These are phyloP conservation scores for Besnoitia besnoiti DNA, from an alignment of 169 alveolate genomes.

Conservation along the genomic window DNA sequence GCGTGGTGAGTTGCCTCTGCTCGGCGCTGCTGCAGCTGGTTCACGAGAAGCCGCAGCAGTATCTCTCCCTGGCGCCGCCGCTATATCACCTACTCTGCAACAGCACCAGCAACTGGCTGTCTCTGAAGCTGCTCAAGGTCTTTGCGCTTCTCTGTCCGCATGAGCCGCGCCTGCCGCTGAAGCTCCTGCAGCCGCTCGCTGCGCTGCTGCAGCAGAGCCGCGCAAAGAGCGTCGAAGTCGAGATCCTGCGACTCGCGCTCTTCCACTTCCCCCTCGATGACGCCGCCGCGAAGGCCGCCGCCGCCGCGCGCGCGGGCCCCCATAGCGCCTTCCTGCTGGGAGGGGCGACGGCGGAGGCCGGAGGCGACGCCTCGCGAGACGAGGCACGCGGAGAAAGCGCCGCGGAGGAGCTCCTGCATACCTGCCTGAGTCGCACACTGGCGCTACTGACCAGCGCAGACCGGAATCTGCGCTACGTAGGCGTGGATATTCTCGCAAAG, in stretches of 20 bases:
- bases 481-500: constrained; percentile 36
- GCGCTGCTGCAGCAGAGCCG: constrained; percentile 54
- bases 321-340: background rate
- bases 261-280: constrained; percentile 17
- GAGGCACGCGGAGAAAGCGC: background rate
- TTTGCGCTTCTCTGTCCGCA: constrained; percentile 67
- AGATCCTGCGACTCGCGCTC: constrained; percentile 43
- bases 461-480: constrained; percentile 52
- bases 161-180: constrained; percentile 75
- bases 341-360: background rate
- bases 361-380: background rate
- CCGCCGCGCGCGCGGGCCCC: background rate
- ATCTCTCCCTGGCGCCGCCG: constrained; percentile 72
- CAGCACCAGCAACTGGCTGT: constrained; percentile 75
- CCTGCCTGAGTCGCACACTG: constrained; percentile 32
- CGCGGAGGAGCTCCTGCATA: background rate
- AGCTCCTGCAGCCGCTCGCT: constrained; percentile 68
- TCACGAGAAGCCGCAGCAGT: constrained; percentile 67
- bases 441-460: constrained; percentile 54
- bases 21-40: constrained; percentile 71
- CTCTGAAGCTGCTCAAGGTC: constrained; percentile 70
- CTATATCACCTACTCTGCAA: constrained; percentile 69
- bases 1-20: constrained; percentile 71
- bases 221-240: constrained; percentile 63
- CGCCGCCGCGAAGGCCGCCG: background rate